Evolutionary conservation across 345 rosid genomes (phyloP).

Genomic region (Moringa oleifera): DNA sequence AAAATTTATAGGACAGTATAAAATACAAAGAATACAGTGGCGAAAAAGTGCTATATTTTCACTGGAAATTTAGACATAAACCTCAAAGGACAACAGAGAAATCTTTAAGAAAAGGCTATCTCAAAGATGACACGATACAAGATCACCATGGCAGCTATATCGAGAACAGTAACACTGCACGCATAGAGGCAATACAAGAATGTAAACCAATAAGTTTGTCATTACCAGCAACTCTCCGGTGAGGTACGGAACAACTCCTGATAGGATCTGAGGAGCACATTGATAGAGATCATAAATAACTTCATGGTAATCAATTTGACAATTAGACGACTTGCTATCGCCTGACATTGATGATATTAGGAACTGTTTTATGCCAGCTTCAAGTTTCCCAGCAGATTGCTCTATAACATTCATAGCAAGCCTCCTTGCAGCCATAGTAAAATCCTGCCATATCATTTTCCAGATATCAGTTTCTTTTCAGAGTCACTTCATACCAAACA

Average conservation of each 20-base stretch:
- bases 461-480: slow-evolving; percentile 19
- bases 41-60: not conserved
- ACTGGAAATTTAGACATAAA: not conserved
- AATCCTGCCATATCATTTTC: slow-evolving; percentile 44
- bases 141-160: not conserved
- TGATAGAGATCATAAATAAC: slow-evolving; percentile 75
- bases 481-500: not conserved
- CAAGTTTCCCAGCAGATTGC: slow-evolving; percentile 80
- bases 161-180: slow-evolving; percentile 4
- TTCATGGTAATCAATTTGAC: slow-evolving; percentile 80
- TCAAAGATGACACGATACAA: not conserved
- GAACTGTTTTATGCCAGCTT: slow-evolving; percentile 79
- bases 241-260: slow-evolving; percentile 84
- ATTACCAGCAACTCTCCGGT: slow-evolving; percentile 96
- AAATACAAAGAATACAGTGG: not conserved
- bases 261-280: slow-evolving; percentile 81
- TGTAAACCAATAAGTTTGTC: slow-evolving; percentile 5
- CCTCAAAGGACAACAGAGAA: too few species aligned
- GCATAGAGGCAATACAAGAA: slow-evolving; percentile 9
- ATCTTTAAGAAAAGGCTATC: too few species aligned
- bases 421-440: slow-evolving; percentile 59
- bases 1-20: not conserved
- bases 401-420: slow-evolving; percentile 91
- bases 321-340: slow-evolving; percentile 47
- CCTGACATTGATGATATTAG: slow-evolving; percentile 87